phyloP scores from a whole-genome alignment of 1,284 basidiomycete species.

The Afroboletus lepidellus region DNA sequence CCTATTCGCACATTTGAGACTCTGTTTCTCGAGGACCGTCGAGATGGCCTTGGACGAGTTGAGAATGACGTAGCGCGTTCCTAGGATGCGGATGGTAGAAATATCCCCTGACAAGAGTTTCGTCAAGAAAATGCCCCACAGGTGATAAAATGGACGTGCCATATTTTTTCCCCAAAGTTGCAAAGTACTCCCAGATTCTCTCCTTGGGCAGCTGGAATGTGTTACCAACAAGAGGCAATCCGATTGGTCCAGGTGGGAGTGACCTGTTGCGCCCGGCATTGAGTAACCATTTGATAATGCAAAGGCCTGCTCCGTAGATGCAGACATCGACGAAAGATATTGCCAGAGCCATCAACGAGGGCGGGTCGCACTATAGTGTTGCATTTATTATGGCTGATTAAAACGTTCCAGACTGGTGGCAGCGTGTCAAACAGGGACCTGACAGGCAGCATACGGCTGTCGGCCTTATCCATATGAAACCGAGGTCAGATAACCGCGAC shows the following conservation, averaged over 20 bases:
- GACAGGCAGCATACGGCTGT: no score
- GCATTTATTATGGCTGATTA: no score
- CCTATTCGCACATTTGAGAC: conserved; percentile 24
- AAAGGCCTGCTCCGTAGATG: conserved; percentile 18
- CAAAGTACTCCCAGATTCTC: conserved; percentile 37
- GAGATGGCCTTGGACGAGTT: conserved; percentile 21
- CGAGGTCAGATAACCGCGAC: no score
- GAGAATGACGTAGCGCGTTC: conserved; percentile 24
- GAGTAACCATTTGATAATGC: conserved; percentile 8
- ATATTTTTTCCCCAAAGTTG: conserved; percentile 44
- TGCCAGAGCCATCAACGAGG: conserved; percentile 1
- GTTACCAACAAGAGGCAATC: conserved; percentile 38
- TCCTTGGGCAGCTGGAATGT: conserved; percentile 40
- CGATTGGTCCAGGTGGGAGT: conserved; percentile 35
- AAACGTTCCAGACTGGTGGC: no score
- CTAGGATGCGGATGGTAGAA: conserved; percentile 16
- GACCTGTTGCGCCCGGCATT: neutral
- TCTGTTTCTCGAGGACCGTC: conserved; percentile 30
- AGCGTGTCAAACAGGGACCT: no score
- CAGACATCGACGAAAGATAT: conserved; percentile 7
- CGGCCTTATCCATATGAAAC: no score
- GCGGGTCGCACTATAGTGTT: no score
- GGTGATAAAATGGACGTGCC: conserved; percentile 25
- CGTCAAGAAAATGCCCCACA: no score
- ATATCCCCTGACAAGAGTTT: conserved; percentile 24